phyloP scores from a whole-genome alignment of 2,329 filamentous ascomycete species.

The Curvularia sp. region DNA sequence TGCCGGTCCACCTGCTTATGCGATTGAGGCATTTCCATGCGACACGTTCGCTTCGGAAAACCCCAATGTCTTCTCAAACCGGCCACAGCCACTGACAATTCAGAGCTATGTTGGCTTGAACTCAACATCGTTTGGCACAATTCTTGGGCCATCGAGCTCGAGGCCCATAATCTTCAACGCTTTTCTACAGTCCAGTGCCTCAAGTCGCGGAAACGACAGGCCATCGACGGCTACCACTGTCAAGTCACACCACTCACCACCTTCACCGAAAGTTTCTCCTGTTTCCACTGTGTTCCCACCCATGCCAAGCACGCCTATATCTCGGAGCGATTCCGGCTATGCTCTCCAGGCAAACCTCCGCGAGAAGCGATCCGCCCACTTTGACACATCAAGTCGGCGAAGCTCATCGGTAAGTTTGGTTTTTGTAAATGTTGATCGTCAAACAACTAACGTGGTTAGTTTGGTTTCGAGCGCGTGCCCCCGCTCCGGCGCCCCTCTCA shows the following conservation, averaged over 20 bases:
- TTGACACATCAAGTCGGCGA: conserved; percentile 79
- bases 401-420: conserved; percentile 73
- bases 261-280: conserved; percentile 72
- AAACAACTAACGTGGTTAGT: conserved; percentile 54
- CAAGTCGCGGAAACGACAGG: conserved; percentile 68
- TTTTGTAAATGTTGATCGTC: conserved; percentile 14
- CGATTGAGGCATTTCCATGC: conserved; percentile 88
- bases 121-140: conserved; percentile 83
- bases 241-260: conserved; percentile 57
- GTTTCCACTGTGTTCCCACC: conserved; percentile 79
- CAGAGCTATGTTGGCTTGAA: conserved; percentile 88
- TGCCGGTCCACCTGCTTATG: conserved; percentile 89
- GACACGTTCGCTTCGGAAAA: conserved; percentile 91
- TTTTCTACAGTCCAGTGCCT: conserved; percentile 79
- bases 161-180: conserved; percentile 85
- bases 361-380: conserved; percentile 94
- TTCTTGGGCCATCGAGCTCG: conserved; percentile 59
- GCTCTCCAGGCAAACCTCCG: conserved; percentile 83
- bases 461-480: conserved; percentile 76
- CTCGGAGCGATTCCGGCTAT: conserved; percentile 89
- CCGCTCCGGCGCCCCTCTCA: conserved; percentile 67
- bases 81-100: conserved; percentile 72
- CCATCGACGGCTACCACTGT: conserved; percentile 62
- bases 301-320: conserved; percentile 78
- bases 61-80: conserved; percentile 76